Percentiles rank a stretch among this genome's conserved stretches.
These are phyloP conservation scores for Ustilago xerochloae DNA, from an alignment of 1,284 basidiomycete genomes.

Conservation along the genomic window DNA sequence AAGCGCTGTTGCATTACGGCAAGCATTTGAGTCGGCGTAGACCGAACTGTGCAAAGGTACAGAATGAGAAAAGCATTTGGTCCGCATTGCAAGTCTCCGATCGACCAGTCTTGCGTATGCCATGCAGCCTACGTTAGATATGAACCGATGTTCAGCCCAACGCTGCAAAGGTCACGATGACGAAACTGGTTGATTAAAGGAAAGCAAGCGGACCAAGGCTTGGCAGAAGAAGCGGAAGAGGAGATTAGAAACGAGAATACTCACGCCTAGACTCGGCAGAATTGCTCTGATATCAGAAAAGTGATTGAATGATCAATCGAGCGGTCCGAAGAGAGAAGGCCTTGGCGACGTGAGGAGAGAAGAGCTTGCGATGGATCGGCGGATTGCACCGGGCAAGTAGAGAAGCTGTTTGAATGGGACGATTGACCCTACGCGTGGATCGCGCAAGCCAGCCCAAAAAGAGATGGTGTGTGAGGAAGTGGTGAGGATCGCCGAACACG, in stretches of 20 bases:
- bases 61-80: not conserved
- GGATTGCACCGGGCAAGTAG: conserved; percentile 35
- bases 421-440: conserved; percentile 52
- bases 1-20: conserved; percentile 22
- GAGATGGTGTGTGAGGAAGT: not conserved
- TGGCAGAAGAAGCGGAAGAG: not conserved
- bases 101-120: not conserved
- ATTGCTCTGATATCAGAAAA: conserved; percentile 33
- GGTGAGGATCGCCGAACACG: conserved; percentile 49
- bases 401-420: conserved; percentile 8
- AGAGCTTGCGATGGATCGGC: conserved; percentile 30
- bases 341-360: conserved; percentile 12
- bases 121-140: not conserved
- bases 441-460: conserved; percentile 36
- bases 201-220: not conserved
- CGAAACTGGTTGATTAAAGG: not conserved
- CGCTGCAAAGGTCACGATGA: not conserved
- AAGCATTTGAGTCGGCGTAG: not conserved
- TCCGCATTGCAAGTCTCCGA: not conserved
- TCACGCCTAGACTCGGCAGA: conserved; percentile 47
- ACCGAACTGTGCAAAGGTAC: conserved; percentile 1
- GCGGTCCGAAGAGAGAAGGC: conserved; percentile 40
- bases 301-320: conserved; percentile 55
- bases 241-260: conserved; percentile 16
- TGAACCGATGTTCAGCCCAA: conserved; percentile 3